A percentile compares a stretch with the other conserved stretches of the same genome.
phyloP scores from a whole-genome alignment of 331 rosid species.

The Cydonia oblonga region DNA sequence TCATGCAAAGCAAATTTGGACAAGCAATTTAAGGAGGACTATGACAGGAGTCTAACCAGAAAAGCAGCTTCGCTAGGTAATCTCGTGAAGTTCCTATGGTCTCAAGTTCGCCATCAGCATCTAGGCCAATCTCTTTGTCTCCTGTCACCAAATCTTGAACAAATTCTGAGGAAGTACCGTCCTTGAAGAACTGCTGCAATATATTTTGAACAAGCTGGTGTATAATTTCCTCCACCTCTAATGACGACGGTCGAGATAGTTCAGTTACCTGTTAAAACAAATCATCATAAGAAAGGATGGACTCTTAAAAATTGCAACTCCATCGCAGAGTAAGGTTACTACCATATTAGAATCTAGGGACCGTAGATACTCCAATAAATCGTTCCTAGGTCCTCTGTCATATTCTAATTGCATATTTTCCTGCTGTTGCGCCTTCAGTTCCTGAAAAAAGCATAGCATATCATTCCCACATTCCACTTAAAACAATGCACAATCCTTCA shows the following conservation, averaged over 20 bases:
- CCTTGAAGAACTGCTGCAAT: conserved; percentile 42
- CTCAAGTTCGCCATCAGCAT: conserved; percentile 34
- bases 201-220: conserved; percentile 73
- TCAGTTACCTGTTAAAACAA: conserved; percentile 58
- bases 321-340: background rate
- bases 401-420: conserved; percentile 50
- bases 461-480: background rate
- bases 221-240: conserved; percentile 81
- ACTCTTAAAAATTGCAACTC: background rate
- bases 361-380: conserved; percentile 75
- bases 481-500: background rate
- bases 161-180: conserved; percentile 36
- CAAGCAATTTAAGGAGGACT: background rate
- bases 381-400: conserved; percentile 54
- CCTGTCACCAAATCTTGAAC: conserved; percentile 24
- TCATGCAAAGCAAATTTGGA: background rate
- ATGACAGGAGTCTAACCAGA: conserved; percentile 56
- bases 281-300: background rate
- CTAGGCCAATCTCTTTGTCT: conserved; percentile 24
- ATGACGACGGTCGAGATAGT: conserved; percentile 67
- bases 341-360: conserved; percentile 88
- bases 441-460: conserved; percentile 31
- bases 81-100: conserved; percentile 65
- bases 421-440: conserved; percentile 53
- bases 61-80: conserved; percentile 90